Evolutionary conservation across 2,329 filamentous ascomycete species (phyloP), one percentile per base, ranked within the genome.

Genomic region (Knufia fluminis): DNA sequence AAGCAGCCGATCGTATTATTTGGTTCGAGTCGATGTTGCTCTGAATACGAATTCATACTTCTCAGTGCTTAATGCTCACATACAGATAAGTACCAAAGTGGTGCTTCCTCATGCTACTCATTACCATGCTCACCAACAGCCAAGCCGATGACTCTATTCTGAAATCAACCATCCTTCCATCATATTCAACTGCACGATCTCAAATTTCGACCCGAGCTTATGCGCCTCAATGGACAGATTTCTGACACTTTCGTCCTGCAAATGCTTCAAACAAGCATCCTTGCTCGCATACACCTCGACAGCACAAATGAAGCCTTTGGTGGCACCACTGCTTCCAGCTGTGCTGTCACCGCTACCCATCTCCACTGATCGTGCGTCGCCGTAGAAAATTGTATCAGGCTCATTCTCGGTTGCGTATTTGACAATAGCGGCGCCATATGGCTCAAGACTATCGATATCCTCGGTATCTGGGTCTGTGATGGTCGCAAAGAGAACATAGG

Each of bases 361-460:
- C 12, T 45, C 42, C 24, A 45, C 26, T 7, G 44, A 32, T 3
- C 22, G 32, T 20, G 44, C 44, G 22, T 46, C 33, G 12, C 16
- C 31, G 32, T 46, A 46, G 32, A 46, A 46, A 19, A 46, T 38
- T n/a, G 44, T 46, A 19, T 46, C 44, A 4, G 44, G 44, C 44
- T 46, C 44, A 31, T 46, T 46, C 16, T 46, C 33, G 14, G 31
- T 38, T 19, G 31, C 44, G 26, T 20, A 46, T 4, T 39, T 26
- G 4, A 46, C 31, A 4, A 46, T 19, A n/a, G 44, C 44, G 16
- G 44, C 44, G 12, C 44, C 44, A 26, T 36, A 46, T 8, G 44
- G 44, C 20, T 36, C 28, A n/a, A 46, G 31, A 10, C 2, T 17
- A 9, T 26, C 31, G 24, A 39, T 38, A 26, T 46, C 20, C 10